These are phyloP conservation scores for Schwanniomyces occidentalis DNA, from an alignment of 805 yeast genomes.

Conservation along the genomic window DNA sequence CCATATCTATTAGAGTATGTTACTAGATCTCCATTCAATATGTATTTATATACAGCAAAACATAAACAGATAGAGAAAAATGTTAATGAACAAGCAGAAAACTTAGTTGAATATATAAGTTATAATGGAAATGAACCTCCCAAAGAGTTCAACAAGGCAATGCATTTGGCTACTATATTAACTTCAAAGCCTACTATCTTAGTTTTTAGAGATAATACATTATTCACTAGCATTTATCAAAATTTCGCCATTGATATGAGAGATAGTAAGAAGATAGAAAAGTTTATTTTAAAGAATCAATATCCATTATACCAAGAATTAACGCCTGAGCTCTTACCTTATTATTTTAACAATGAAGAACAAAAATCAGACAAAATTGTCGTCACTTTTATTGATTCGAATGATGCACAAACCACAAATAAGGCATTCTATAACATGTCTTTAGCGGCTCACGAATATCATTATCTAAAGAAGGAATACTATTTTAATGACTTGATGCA, in stretches of 20 bases:
- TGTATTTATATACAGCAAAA: slow-evolving; percentile 53
- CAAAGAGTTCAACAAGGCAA: slow-evolving; percentile 42
- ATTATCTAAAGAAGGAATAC: slow-evolving; percentile 41
- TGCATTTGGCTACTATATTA: slow-evolving; percentile 51
- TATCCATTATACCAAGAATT: slow-evolving; percentile 57
- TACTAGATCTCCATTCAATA: slow-evolving; percentile 55
- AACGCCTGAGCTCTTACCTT: slow-evolving; percentile 35
- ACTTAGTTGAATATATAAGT: slow-evolving; percentile 45
- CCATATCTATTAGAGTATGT: slow-evolving; percentile 62
- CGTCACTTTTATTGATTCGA: slow-evolving; percentile 48
- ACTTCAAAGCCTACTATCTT: slow-evolving; percentile 64
- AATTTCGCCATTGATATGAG: slow-evolving; percentile 67
- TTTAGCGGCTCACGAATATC: slow-evolving; percentile 50
- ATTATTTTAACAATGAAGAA: slow-evolving; percentile 31
- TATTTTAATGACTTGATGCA: slow-evolving; percentile 33
- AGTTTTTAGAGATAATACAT: slow-evolving; percentile 57
- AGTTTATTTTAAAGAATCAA: slow-evolving; percentile 51
- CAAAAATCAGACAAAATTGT: slow-evolving; percentile 45
- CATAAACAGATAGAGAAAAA: slow-evolving; percentile 42
- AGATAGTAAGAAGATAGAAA: slow-evolving; percentile 43
- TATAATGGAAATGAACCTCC: slow-evolving; percentile 34
- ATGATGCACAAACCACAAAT: slow-evolving; percentile 31
- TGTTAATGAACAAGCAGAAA: slow-evolving; percentile 41
- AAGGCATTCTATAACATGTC: slow-evolving; percentile 40
- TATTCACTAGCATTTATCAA: slow-evolving; percentile 54